phyloP scores from a whole-genome alignment of 176 grass and related monocot genomes.

The Paspalum vaginatum region DNA sequence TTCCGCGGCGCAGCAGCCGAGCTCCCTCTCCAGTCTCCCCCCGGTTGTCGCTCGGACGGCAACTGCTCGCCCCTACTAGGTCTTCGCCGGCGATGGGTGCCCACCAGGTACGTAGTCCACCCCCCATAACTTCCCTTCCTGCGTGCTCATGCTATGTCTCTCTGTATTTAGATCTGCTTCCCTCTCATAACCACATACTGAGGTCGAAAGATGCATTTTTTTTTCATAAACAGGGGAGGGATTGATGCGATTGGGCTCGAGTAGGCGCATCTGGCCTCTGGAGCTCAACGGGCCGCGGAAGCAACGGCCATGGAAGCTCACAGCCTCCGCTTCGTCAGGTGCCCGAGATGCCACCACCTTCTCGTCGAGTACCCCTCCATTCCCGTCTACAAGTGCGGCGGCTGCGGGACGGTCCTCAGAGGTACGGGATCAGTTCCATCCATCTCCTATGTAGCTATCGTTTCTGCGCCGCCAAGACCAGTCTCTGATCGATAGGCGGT shows the following conservation, averaged over 20 bases:
- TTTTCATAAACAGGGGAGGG: neutral
- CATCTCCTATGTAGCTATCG: neutral
- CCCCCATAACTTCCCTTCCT: no score
- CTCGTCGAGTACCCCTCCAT: slow-evolving; percentile 78
- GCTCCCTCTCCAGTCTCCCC: no score
- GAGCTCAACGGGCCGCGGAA: neutral
- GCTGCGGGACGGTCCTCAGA: slow-evolving; percentile 65
- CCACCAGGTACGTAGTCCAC: no score
- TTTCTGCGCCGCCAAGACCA: no score
- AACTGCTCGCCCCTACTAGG: no score
- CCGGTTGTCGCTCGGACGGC: no score
- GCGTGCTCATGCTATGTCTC: no score
- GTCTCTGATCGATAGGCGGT: slow-evolving; percentile 14
- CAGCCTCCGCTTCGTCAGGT: slow-evolving; percentile 83
- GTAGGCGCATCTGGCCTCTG: slow-evolving; percentile 2
- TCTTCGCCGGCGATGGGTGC: no score
- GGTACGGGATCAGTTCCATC: slow-evolving; percentile 42
- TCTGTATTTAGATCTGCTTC: no score
- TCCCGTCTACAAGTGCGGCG: slow-evolving; percentile 80
- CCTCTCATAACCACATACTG: no score
- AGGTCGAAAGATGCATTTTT: neutral
- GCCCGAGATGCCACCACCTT: slow-evolving; percentile 80
- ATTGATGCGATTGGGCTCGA: neutral
- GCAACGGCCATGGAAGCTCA: slow-evolving; percentile 43
- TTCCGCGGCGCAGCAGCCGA: no score